These are phyloP conservation scores for Actinomortierella ambigua DNA, from an alignment of 371 early-diverging fungal genomes.

Conservation along the genomic window DNA sequence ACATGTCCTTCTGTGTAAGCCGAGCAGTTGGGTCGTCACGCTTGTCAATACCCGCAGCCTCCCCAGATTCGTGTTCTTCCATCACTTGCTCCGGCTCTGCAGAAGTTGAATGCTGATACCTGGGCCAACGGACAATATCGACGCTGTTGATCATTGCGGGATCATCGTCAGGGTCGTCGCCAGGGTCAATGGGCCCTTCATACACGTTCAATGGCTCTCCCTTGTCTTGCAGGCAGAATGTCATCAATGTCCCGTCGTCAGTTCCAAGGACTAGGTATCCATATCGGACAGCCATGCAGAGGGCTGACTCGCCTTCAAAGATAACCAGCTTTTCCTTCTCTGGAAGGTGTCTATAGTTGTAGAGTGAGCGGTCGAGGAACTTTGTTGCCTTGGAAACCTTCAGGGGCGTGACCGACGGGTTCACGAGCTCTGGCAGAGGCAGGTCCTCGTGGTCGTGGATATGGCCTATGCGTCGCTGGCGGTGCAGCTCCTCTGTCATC, in stretches of 20 bases:
- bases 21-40: conserved; percentile 9
- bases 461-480: conserved; percentile 3
- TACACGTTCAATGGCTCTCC: conserved; percentile 40
- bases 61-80: neutral
- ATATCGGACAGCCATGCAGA: conserved; percentile 58
- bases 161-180: conserved; percentile 30
- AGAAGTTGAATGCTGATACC: conserved; percentile 6
- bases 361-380: conserved; percentile 49
- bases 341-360: conserved; percentile 34
- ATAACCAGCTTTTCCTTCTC: conserved; percentile 39
- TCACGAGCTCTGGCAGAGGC: neutral
- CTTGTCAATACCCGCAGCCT: neutral
- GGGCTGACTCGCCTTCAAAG: conserved; percentile 42
- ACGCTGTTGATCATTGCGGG: conserved; percentile 58
- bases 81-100: too few species aligned
- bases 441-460: conserved; percentile 37
- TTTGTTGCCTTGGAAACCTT: conserved; percentile 48
- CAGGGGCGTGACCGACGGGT: conserved; percentile 15
- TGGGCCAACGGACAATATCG: conserved; percentile 59
- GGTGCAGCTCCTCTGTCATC: conserved; percentile 8
- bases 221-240: conserved; percentile 55
- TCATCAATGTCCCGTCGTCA: conserved; percentile 51
- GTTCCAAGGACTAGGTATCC: conserved; percentile 65
- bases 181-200: conserved; percentile 43
- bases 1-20: conserved; percentile 20